Evolutionary conservation across 1,139 yeast genomes (phyloP), one percentile per base, ranked within the genome.

Genomic region (Spathaspora sp.): DNA sequence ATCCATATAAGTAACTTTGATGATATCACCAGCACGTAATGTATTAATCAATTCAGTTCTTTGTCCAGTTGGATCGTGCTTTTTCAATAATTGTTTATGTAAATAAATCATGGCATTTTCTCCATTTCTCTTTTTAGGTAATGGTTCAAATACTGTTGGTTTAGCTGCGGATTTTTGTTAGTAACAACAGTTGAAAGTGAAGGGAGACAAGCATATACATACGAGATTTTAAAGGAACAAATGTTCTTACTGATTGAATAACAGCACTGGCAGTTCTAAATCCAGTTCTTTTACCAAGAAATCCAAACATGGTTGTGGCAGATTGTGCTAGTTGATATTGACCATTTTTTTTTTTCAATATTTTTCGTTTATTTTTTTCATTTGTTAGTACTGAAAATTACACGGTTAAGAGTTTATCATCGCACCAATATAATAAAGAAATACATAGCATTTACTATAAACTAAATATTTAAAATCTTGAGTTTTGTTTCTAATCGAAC

Each of bases 1-100:
- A 61, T 86, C 87, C 55, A 74, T 75, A 61, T 87, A 89, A 24
- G 85, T 80, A 10, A 90, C 86, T 55, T 88, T 82, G 39, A 90
- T 82, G 38, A 89, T 76, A 63, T 90, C 97, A 8, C 96, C 97
- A 0, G 95, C 79, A 51, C 87, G 76, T 38, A 89, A 70, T n/a
- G 81, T 78, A 47, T 74, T 74, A 18, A 89, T 71, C 45, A 89
- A 70, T n/a, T 77, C 75, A 51, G 86, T 72, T 71, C 91, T 85
- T 68, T 78, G 73, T 7, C 93, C 95, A 4, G 79, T 70, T 18
- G 91, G 87, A 61, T 90, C 97, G 54, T 85, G 78, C 53, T 76
- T 78, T 25, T 70, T 64, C 43, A 76, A 70, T 46, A 84, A 75
- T 48, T 79, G 74, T 49, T 74, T 63, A 49, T 78, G 77, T 45